Evolutionary conservation across 1,139 yeast species (phyloP).

Genomic region (Hansenula lynferdii): DNA sequence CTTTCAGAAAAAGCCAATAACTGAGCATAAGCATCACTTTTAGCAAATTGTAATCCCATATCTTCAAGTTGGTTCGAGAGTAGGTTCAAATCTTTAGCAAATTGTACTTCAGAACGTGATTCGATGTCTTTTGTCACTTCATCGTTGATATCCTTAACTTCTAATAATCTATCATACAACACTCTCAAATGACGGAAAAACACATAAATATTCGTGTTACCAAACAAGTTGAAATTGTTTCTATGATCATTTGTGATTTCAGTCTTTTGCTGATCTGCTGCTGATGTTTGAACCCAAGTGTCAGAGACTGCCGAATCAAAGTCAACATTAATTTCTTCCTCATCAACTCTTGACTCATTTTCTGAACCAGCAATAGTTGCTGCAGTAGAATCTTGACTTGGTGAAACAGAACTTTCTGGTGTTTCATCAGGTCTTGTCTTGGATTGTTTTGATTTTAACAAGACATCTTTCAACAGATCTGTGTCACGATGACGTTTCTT

Average conservation of each 20-base stretch:
- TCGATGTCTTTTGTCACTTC: slow-evolving; percentile 70
- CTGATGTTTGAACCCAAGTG: slow-evolving; percentile 45
- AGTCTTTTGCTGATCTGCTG: slow-evolving; percentile 26
- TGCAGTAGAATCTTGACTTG: slow-evolving; percentile 20
- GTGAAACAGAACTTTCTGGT: slow-evolving; percentile 20
- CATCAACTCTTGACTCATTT: slow-evolving; percentile 18
- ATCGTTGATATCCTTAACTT: slow-evolving; percentile 64
- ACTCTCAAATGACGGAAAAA: slow-evolving; percentile 86
- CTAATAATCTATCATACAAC: slow-evolving; percentile 72
- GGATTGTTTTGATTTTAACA: slow-evolving; percentile 51
- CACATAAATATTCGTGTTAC: slow-evolving; percentile 87
- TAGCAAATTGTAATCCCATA: slow-evolving; percentile 63
- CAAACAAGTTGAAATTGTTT: slow-evolving; percentile 67
- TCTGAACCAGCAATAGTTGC: slow-evolving; percentile 22
- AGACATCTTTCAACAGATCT: slow-evolving; percentile 69
- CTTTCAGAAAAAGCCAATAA: slow-evolving; percentile 67
- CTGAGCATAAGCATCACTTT: slow-evolving; percentile 73
- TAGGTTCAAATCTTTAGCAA: slow-evolving; percentile 85
- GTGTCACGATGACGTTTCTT: slow-evolving; percentile 55
- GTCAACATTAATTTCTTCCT: slow-evolving; percentile 32
- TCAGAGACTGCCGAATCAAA: slow-evolving; percentile 54
- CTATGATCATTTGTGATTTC: slow-evolving; percentile 27
- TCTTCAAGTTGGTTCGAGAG: slow-evolving; percentile 80
- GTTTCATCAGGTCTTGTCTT: slow-evolving; percentile 33
- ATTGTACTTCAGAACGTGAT: slow-evolving; percentile 63